Evolutionary conservation across 2,329 filamentous ascomycete species (phyloP).

Genomic region (Thelonectria olida): DNA sequence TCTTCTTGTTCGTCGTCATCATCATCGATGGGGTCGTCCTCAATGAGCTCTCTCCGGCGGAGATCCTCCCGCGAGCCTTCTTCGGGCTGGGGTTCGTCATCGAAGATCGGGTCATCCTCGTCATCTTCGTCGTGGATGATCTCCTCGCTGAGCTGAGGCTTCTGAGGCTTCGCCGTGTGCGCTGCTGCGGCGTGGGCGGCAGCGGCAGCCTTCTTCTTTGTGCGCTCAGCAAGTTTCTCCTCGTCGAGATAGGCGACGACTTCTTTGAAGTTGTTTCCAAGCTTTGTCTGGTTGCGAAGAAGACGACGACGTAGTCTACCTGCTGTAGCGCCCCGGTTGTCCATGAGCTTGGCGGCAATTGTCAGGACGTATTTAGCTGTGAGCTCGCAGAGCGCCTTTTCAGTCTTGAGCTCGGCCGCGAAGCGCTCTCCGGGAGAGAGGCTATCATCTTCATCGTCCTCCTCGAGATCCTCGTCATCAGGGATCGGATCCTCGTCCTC

Average conservation of each 20-base stretch:
- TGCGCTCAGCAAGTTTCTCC: slow-evolving; percentile 60
- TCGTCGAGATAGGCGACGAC: slow-evolving; percentile 84
- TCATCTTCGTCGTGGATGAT: slow-evolving; percentile 55
- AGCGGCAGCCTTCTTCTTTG: slow-evolving; percentile 50
- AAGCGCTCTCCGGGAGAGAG: slow-evolving; percentile 67
- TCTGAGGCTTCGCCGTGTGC: slow-evolving; percentile 44
- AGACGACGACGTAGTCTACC: slow-evolving; percentile 76
- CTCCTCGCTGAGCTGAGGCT: slow-evolving; percentile 53
- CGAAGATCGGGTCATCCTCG: slow-evolving; percentile 53
- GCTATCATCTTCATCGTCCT: slow-evolving; percentile 65
- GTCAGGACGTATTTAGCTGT: slow-evolving; percentile 86
- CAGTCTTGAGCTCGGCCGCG: slow-evolving; percentile 76
- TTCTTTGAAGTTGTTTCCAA: slow-evolving; percentile 88
- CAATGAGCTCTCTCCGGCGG: slow-evolving; percentile 62
- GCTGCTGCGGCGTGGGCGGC: slow-evolving; percentile 32
- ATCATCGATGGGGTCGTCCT: slow-evolving; percentile 56
- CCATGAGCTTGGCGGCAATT: slow-evolving; percentile 78
- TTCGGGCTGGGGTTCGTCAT: slow-evolving; percentile 61
- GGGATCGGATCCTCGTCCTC: slow-evolving; percentile 80
- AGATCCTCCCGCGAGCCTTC: slow-evolving; percentile 69
- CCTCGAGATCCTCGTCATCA: slow-evolving; percentile 63
- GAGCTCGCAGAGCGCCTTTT: slow-evolving; percentile 86
- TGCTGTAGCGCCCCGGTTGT: slow-evolving; percentile 66
- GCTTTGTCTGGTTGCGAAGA: slow-evolving; percentile 78
- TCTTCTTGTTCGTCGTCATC: slow-evolving; percentile 47